Evolutionary conservation across 1,139 yeast species (phyloP).

Genomic region (Yamadazyma atmosphaerica): DNA sequence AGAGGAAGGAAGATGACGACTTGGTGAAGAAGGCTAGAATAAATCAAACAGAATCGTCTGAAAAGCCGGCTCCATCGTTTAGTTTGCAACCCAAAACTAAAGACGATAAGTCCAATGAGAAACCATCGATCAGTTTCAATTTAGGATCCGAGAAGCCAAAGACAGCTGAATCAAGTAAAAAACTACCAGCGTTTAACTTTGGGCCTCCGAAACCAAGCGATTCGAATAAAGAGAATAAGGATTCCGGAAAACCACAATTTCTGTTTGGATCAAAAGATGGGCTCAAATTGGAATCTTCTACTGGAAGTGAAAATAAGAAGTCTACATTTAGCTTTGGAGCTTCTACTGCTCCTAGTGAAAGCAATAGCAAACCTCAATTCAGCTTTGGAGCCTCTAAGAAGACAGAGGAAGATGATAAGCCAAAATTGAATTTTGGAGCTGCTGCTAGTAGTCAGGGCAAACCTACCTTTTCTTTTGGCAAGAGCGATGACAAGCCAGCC

Average conservation of each 20-base stretch:
- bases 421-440: slow-evolving; percentile 11
- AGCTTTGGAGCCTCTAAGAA: slow-evolving; percentile 9
- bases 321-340: neutral
- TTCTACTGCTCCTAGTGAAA: neutral
- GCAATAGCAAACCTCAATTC: slow-evolving; percentile 9
- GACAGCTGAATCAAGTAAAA: neutral
- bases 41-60: neutral
- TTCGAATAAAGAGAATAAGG: too few relatives aligned
- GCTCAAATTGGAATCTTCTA: too few relatives aligned
- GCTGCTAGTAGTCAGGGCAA: slow-evolving; percentile 13
- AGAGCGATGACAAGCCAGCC: slow-evolving; percentile 17
- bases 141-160: neutral
- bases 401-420: neutral
- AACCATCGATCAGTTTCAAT: too few relatives aligned
- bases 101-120: neutral
- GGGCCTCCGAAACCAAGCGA: too few relatives aligned
- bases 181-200: neutral
- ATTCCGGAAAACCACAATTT: neutral
- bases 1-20: slow-evolving; percentile 18
- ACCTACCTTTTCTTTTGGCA: slow-evolving; percentile 16
- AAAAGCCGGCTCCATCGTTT: neutral
- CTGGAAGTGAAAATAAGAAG: neutral
- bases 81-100: too few relatives aligned
- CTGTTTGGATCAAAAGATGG: neutral
- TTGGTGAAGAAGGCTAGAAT: slow-evolving; percentile 8